phyloP scores from a whole-genome alignment of 805 yeast genomes.

The Schizosaccharomyces japonicus region DNA sequence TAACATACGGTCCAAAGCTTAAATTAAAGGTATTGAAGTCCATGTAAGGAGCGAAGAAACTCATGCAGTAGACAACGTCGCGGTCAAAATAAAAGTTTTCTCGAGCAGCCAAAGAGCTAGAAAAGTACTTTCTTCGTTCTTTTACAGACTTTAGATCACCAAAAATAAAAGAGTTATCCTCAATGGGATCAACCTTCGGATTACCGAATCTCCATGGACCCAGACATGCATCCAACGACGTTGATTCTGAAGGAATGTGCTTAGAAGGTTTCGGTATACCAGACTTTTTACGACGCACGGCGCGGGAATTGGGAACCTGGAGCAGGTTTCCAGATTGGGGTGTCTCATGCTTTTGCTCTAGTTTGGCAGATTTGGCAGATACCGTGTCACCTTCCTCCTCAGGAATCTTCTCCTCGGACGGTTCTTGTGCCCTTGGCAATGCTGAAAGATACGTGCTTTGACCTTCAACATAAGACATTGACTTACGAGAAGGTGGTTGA shows the following conservation, averaged over 20 bases:
- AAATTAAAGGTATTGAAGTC: constrained; percentile 4
- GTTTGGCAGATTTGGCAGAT: too few species aligned
- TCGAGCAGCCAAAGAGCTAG: background rate
- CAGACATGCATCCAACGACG: background rate
- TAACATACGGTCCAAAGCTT: constrained; percentile 1
- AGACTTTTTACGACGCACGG: too few species aligned
- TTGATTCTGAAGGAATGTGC: constrained; percentile 1
- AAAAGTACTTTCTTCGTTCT: constrained; percentile 5
- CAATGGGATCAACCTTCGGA: constrained; percentile 6
- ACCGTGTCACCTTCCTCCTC: too few species aligned
- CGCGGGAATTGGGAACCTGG: too few species aligned
- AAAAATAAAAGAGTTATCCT: constrained; percentile 2
- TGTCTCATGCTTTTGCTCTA: too few species aligned
- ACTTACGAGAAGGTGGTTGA: too few species aligned
- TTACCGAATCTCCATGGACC: constrained; percentile 5
- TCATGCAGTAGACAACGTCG: constrained; percentile 6
- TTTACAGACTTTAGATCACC: constrained; percentile 4
- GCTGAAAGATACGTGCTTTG: too few species aligned
- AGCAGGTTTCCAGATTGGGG: too few species aligned
- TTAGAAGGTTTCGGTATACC: background rate
- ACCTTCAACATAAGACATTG: too few species aligned
- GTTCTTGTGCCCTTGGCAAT: too few species aligned
- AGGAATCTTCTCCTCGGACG: too few species aligned
- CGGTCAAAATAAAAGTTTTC: background rate
- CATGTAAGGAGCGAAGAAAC: constrained; percentile 6